A percentile compares a stretch with the other conserved stretches of the same genome.
These are phyloP conservation scores for Macrophomina tecta DNA, from an alignment of 2,329 filamentous ascomycete species.

Conservation along the genomic window DNA sequence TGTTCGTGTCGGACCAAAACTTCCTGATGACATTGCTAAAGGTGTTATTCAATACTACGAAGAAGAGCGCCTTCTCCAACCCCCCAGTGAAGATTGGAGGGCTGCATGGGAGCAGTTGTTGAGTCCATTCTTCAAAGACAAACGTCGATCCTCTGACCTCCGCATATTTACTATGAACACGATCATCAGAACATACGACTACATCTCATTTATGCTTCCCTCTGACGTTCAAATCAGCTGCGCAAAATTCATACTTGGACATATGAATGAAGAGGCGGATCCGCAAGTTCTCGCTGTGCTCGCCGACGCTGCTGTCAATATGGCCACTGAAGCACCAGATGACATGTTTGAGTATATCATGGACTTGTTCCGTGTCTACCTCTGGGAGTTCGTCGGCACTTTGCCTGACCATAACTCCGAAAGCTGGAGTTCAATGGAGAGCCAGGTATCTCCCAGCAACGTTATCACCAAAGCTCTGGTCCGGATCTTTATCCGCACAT, in stretches of 20 bases:
- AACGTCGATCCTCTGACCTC: conserved; percentile 54
- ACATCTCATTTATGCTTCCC: conserved; percentile 62
- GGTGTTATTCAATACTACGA: conserved; percentile 71
- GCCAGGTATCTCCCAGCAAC: conserved; percentile 63
- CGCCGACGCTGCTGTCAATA: conserved; percentile 67
- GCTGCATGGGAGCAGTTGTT: conserved; percentile 67
- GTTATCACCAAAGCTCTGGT: conserved; percentile 75
- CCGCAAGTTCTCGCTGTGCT: conserved; percentile 68
- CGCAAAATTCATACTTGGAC: conserved; percentile 66
- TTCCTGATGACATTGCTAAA: conserved; percentile 69
- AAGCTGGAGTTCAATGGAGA: conserved; percentile 29
- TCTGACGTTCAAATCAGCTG: conserved; percentile 64
- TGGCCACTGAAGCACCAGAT: conserved; percentile 66
- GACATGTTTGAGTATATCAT: conserved; percentile 60
- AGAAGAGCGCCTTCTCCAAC: conserved; percentile 73
- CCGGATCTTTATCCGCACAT: conserved; percentile 75
- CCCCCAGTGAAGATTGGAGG: conserved; percentile 73
- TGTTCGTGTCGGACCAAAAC: conserved; percentile 63
- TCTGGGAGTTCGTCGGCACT: conserved; percentile 37
- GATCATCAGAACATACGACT: conserved; percentile 58
- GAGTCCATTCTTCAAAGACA: conserved; percentile 31
- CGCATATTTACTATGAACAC: conserved; percentile 67
- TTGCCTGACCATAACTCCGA: conserved; percentile 32
- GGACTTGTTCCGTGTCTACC: conserved; percentile 50
- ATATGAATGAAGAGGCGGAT: conserved; percentile 68